phyloP scores from a whole-genome alignment of 1,284 basidiomycete genomes.

The Grifola frondosa region DNA sequence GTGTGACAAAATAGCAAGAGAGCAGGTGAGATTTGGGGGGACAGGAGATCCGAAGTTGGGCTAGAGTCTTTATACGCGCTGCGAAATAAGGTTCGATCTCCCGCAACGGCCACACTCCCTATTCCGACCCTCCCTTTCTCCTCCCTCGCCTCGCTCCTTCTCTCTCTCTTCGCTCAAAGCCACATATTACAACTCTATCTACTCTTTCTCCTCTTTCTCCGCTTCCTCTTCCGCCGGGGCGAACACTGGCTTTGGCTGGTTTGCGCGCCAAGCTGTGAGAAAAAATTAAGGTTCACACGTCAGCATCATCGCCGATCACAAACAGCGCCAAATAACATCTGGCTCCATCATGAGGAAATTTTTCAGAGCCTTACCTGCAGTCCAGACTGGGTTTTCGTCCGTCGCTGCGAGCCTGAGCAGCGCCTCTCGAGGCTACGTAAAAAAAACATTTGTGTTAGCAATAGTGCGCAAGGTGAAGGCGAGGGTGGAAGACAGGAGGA shows the following conservation, averaged over 20 bases:
- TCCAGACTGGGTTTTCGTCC: conserved; percentile 82
- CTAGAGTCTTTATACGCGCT: conserved; percentile 74
- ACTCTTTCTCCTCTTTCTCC: conserved; percentile 54
- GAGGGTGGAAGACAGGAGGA: conserved; percentile 19
- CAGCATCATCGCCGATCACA: conserved; percentile 54
- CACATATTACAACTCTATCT: conserved; percentile 25
- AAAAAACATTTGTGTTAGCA: conserved; percentile 27
- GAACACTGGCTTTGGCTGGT: conserved; percentile 81
- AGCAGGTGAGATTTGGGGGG: conserved; percentile 64
- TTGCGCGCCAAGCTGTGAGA: conserved; percentile 75
- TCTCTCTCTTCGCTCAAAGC: conserved; percentile 10
- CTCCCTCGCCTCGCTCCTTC: conserved; percentile 12
- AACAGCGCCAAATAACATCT: conserved; percentile 39
- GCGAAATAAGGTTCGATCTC: conserved; percentile 80
- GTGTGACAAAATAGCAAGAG: conserved; percentile 31
- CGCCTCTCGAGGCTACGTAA: conserved; percentile 86
- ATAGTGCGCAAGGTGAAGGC: conserved; percentile 11
- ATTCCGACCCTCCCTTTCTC: conserved; percentile 16
- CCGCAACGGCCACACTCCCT: conserved; percentile 42
- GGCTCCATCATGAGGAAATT: conserved; percentile 27
- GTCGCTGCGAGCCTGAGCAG: conserved; percentile 88
- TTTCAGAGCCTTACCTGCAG: conserved; percentile 59
- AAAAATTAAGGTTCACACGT: conserved; percentile 63
- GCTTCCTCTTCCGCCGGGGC: conserved; percentile 50
- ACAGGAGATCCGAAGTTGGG: conserved; percentile 66